A percentile compares a stretch with the other conserved stretches of the same genome.
Evolutionary conservation across 306 rosid genomes (phyloP).

Genomic region (Psophocarpus tetragonolobus): DNA sequence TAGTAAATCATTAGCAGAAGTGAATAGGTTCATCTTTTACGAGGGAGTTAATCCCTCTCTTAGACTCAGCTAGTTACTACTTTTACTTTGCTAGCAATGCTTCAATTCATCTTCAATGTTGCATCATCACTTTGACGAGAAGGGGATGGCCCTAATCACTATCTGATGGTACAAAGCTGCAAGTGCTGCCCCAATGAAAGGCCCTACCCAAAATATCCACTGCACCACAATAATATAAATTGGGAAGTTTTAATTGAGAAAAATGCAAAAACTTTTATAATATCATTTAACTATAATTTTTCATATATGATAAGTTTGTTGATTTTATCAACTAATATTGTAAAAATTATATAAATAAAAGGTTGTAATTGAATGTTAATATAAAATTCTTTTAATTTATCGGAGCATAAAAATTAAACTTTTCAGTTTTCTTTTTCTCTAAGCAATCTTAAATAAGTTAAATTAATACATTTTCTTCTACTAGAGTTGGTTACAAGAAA

Average conservation of each 20-base stretch:
- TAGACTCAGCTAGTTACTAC: neutral
- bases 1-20: neutral
- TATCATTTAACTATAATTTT: no score
- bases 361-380: no score
- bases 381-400: no score
- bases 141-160: conserved; percentile 40
- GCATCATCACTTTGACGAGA: conserved; percentile 39
- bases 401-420: no score
- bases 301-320: no score
- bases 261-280: no score
- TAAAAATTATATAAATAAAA: no score
- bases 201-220: conserved; percentile 44
- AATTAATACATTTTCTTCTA: neutral
- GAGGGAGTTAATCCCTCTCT: neutral
- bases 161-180: conserved; percentile 44
- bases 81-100: neutral
- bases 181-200: conserved; percentile 39
- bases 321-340: no score
- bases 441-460: neutral
- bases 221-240: conserved; percentile 20
- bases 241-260: neutral
- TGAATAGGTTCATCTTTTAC: neutral
- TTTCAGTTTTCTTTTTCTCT: neutral
- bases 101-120: conserved; percentile 2
- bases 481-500: neutral